Conservation (phyloP, 257 asterid genomes). For the Nicotiana sylvestris region DNA sequence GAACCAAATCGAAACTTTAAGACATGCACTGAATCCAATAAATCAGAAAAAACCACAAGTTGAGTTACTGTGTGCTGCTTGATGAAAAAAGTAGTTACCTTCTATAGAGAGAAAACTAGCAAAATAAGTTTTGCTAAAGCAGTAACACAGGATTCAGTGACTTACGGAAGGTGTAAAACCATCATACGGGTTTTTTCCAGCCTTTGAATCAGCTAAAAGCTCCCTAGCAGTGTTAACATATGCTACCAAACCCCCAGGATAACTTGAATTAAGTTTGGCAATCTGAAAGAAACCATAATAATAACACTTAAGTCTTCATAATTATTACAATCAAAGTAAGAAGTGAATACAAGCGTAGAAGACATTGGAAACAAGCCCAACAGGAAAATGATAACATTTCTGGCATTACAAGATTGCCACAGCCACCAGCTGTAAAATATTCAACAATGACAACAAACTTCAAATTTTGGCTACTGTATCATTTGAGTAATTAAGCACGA, state of each 20-base stretch:
- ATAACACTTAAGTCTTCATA: background rate
- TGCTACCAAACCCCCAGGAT: conserved; percentile 79
- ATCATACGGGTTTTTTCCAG: conserved; percentile 94
- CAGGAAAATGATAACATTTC: background rate
- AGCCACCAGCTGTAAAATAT: background rate
- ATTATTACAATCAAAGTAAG: background rate
- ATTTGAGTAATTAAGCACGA: background rate
- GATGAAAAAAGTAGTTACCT: background rate
- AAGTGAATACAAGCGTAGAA: background rate
- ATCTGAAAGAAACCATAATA: conserved; percentile 39
- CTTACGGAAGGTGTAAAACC: conserved; percentile 97
- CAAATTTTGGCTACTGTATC: background rate
- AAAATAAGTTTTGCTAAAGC: background rate
- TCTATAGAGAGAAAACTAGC: background rate
- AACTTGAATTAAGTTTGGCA: conserved; percentile 75
- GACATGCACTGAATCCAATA: background rate
- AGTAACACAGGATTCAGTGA: conserved; percentile 18
- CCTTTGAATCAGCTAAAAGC: conserved; percentile 91
- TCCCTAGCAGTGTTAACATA: conserved; percentile 81
- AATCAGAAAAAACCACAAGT: background rate
- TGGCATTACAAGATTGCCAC: background rate
- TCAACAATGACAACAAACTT: background rate
- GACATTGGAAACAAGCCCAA: background rate
- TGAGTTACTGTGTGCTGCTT: background rate
- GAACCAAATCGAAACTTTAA: background rate